These are phyloP conservation scores for Leccinum sublutescens DNA, from an alignment of 768 basidiomycete genomes.

Conservation along the genomic window DNA sequence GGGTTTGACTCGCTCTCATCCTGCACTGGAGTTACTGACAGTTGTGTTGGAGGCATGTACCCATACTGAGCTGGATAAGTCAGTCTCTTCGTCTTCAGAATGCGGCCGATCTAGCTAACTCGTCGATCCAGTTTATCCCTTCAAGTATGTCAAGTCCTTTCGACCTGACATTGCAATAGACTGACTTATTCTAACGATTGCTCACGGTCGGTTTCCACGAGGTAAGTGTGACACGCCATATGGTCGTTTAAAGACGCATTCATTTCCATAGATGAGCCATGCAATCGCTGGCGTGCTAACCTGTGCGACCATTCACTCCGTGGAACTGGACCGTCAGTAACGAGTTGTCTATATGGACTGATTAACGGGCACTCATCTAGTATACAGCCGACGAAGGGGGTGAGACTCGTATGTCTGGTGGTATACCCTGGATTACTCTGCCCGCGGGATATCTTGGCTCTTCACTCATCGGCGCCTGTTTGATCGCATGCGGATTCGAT, in stretches of 20 bases:
- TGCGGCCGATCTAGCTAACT: slow-evolving; percentile 11
- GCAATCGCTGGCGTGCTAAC: slow-evolving; percentile 78
- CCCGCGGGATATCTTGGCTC: slow-evolving; percentile 88
- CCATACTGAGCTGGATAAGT: slow-evolving; percentile 71
- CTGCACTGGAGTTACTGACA: slow-evolving; percentile 3
- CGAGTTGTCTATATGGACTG: background rate
- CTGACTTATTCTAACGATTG: slow-evolving; percentile 45
- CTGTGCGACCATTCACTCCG: slow-evolving; percentile 61
- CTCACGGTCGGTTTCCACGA: slow-evolving; percentile 90
- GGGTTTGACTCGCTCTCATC: slow-evolving; percentile 17
- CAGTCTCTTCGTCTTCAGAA: slow-evolving; percentile 32
- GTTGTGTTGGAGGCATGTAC: slow-evolving; percentile 62
- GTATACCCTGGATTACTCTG: slow-evolving; percentile 75
- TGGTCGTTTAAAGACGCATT: background rate
- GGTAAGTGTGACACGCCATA: slow-evolving; percentile 37
- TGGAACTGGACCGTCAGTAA: slow-evolving; percentile 38
- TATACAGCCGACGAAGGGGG: slow-evolving; percentile 81
- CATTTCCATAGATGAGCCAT: slow-evolving; percentile 70
- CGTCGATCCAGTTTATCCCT: slow-evolving; percentile 69
- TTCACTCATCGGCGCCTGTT: slow-evolving; percentile 78
- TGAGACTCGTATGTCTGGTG: slow-evolving; percentile 83
- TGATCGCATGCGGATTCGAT: slow-evolving; percentile 88
- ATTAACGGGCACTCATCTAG: slow-evolving; percentile 9
- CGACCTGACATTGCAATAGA: background rate
- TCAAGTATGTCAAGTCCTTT: slow-evolving; percentile 65